Evolutionary conservation across 2,329 filamentous ascomycete species (phyloP), one percentile per base, ranked within the genome.

Genomic region (Alternaria solani): DNA sequence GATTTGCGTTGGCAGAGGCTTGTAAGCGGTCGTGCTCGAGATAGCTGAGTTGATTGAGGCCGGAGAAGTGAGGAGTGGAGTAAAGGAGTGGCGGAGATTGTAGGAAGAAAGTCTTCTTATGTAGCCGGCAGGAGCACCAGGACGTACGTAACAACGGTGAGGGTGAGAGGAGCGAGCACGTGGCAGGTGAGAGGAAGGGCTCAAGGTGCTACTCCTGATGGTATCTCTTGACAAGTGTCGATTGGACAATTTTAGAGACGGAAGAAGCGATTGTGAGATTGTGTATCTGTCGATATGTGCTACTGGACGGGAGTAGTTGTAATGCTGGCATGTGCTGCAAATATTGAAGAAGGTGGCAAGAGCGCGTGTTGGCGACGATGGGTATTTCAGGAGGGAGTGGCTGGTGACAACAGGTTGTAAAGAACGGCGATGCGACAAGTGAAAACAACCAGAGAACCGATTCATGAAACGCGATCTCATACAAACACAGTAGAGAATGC

Each of bases 111-210:
- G 12, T 14, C 6, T n/a, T 1, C 16, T 47, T 63, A 34, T 51
- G 32, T 57, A 56, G 43, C 14, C 14, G 32, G 5, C 30, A 51
- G 48, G 25, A 26, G 9, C 12, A n/a, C 18, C 16, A 9, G 20
- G n/a, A 8, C 11, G 16, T 7, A 12, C 28, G 42, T 26, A 23
- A 25, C 14, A 6, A 18, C 18, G 44, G 62, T 65, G 46, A 63
- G 51, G 48, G 60, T 57, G 62, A 57, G 53, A 56, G 39, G 16
- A 7, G 48, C 25, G 23, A 16, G 12, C 18, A 44, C 26, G n/a
- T 46, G 16, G 20, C 2, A 49, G 46, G 57, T 57, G 54, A 64
- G 51, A 58, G 57, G 36, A 32, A 30, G n/a, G n/a, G 42, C 32
- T 43, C 23, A 46, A 47, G 30, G 18, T 42, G 43, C 36, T 34